Conservation (phyloP, 2,329 filamentous ascomycete species). For the Aureobasidium sp. region DNA sequence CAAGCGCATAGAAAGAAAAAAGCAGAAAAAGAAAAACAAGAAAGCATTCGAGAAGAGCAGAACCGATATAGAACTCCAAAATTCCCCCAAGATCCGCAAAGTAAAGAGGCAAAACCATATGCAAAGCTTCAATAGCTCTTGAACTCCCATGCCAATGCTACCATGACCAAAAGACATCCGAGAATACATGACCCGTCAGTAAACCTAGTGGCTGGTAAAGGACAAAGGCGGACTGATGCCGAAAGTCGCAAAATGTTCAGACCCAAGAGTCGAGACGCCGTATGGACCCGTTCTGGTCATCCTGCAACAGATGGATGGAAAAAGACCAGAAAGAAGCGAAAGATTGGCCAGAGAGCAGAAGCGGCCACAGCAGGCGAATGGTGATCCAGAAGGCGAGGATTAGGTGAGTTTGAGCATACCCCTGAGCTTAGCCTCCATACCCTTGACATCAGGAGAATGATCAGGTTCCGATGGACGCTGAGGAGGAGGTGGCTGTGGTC, state of each 20-base stretch:
- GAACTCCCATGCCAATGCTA: neutral
- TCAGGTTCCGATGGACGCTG: slow-evolving; percentile 8
- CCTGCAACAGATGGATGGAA: neutral
- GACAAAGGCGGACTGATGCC: neutral
- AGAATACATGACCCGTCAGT: neutral
- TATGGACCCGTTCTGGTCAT: neutral
- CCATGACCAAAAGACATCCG: neutral
- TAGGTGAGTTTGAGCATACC: slow-evolving; percentile 32
- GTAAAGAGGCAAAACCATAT: neutral
- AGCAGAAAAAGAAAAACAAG: neutral
- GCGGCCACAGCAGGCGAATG: neutral
- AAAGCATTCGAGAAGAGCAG: neutral
- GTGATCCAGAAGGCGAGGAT: neutral
- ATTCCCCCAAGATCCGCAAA: neutral
- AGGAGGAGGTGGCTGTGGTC: slow-evolving; percentile 11
- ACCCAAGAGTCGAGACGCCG: neutral
- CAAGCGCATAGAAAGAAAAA: neutral
- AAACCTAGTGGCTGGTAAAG: neutral
- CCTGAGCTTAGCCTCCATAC: slow-evolving; percentile 35
- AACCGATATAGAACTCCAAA: neutral
- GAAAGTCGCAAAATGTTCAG: neutral
- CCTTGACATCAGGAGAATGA: slow-evolving; percentile 25
- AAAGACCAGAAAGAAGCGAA: neutral
- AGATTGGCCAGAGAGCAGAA: too few species aligned
- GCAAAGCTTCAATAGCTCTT: neutral